Evolutionary conservation across 768 basidiomycete genomes (phyloP).

Genomic region (Mycena sanguinolenta): DNA sequence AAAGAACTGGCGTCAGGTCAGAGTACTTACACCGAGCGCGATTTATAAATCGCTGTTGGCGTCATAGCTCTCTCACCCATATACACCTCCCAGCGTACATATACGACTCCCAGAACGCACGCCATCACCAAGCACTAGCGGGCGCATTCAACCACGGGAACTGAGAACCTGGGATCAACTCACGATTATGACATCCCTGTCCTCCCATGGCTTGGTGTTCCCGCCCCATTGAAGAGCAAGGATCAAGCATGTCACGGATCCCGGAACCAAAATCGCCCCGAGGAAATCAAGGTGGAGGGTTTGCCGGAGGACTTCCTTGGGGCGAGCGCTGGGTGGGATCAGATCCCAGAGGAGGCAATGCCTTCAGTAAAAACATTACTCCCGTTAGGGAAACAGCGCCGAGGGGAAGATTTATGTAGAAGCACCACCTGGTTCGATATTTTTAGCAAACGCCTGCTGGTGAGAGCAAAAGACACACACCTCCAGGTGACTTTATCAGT

Average conservation of each 20-base stretch:
- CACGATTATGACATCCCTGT: constrained; percentile 32
- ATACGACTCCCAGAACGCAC: constrained; percentile 17
- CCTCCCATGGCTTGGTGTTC: constrained; percentile 55
- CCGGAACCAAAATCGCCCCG: constrained; percentile 51
- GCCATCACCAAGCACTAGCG: constrained; percentile 19
- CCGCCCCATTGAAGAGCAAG: constrained; percentile 61
- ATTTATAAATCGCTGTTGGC: constrained; percentile 19
- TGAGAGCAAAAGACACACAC: neutral
- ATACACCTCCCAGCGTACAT: constrained; percentile 18
- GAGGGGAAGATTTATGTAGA: constrained; percentile 34
- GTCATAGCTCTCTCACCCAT: constrained; percentile 25
- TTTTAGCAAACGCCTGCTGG: neutral
- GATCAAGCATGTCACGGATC: constrained; percentile 49
- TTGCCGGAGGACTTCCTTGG: constrained; percentile 11
- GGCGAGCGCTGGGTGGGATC: constrained; percentile 8
- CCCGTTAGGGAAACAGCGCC: constrained; percentile 29
- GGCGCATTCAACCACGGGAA: too few species aligned
- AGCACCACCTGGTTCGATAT: constrained; percentile 19
- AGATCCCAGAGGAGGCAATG: constrained; percentile 24
- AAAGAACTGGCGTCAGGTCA: neutral
- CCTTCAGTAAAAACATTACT: constrained; percentile 23
- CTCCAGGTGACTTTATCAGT: constrained; percentile 37
- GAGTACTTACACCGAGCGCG: constrained; percentile 8
- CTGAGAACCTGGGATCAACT: neutral
- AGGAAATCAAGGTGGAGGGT: constrained; percentile 51